A percentile compares a stretch with the other conserved stretches of the same genome.
These are phyloP conservation scores for Calendula officinalis DNA, from an alignment of 129 eudicot species.

Conservation along the genomic window DNA sequence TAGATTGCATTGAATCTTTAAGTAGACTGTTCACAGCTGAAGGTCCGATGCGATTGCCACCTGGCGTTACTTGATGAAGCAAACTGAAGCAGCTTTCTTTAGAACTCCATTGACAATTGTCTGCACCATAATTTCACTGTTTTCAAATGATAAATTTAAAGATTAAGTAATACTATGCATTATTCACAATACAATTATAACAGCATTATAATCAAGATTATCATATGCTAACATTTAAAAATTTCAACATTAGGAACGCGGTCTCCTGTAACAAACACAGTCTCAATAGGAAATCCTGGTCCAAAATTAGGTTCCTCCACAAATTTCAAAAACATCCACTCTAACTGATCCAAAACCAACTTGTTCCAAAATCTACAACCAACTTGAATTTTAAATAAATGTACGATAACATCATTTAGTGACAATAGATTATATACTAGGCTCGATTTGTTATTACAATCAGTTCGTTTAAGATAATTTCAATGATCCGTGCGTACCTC, in stretches of 20 bases:
- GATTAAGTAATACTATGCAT: neutral
- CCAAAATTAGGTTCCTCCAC: constrained; percentile 90
- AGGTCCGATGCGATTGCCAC: constrained; percentile 68
- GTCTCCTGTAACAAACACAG: constrained; percentile 50
- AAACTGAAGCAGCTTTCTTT: constrained; percentile 39
- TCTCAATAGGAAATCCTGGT: constrained; percentile 57
- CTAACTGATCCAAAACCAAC: constrained; percentile 39
- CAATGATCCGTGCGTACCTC: constrained; percentile 41
- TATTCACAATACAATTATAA: too few species aligned
- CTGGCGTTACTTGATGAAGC: constrained; percentile 59
- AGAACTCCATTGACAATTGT: constrained; percentile 60
- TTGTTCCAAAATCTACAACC: constrained; percentile 54
- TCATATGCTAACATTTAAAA: constrained; percentile 47
- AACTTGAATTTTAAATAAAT: neutral
- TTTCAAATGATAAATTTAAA: constrained; percentile 17
- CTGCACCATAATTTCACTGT: constrained; percentile 33
- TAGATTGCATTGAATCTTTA: constrained; percentile 35
- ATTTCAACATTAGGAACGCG: constrained; percentile 32
- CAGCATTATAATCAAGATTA: neutral
- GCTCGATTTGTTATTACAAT: too few species aligned
- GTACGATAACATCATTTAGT: neutral
- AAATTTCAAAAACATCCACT: constrained; percentile 63
- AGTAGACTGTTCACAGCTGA: constrained; percentile 60
- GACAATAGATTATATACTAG: neutral
- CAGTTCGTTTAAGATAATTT: constrained; percentile 1